Conservation (phyloP, 805 yeast genomes). For the Yamadazyma philogaea region DNA sequence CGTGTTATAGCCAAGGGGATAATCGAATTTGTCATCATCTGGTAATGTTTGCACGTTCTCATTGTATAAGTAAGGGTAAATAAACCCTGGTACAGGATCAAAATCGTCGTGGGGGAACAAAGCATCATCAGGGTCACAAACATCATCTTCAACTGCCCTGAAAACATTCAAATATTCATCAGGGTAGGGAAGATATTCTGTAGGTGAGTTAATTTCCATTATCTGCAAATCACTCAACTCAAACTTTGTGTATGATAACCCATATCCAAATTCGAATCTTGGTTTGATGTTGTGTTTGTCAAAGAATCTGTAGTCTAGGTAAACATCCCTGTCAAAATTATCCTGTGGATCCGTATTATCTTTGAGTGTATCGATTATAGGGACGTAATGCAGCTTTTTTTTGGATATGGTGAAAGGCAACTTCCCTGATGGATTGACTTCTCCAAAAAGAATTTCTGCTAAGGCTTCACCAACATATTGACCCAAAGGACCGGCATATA, state of each 20-base stretch:
- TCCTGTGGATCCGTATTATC: constrained; percentile 37
- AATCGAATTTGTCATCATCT: constrained; percentile 36
- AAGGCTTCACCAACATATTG: constrained; percentile 54
- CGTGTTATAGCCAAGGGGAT: constrained; percentile 38
- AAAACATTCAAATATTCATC: constrained; percentile 44
- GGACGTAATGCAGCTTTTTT: constrained; percentile 45
- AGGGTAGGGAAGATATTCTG: constrained; percentile 45
- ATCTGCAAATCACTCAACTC: constrained; percentile 36
- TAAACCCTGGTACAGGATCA: constrained; percentile 51
- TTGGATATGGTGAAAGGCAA: constrained; percentile 63
- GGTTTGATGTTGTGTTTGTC: constrained; percentile 56
- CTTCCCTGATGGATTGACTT: constrained; percentile 59
- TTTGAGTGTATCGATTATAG: constrained; percentile 37
- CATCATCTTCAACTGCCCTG: constrained; percentile 42
- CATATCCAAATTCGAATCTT: constrained; percentile 60
- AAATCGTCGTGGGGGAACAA: constrained; percentile 51
- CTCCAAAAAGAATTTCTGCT: constrained; percentile 59
- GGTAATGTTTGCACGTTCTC: constrained; percentile 32
- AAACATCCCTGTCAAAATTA: constrained; percentile 46
- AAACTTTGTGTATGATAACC: constrained; percentile 53
- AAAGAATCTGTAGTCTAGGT: constrained; percentile 55
- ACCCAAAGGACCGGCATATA: constrained; percentile 58
- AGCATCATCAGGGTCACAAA: constrained; percentile 54
- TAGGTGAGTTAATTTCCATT: constrained; percentile 39
- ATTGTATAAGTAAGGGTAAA: constrained; percentile 52